Evolutionary conservation across 768 basidiomycete genomes (phyloP).

Genomic region (Tricholoma furcatifolium): DNA sequence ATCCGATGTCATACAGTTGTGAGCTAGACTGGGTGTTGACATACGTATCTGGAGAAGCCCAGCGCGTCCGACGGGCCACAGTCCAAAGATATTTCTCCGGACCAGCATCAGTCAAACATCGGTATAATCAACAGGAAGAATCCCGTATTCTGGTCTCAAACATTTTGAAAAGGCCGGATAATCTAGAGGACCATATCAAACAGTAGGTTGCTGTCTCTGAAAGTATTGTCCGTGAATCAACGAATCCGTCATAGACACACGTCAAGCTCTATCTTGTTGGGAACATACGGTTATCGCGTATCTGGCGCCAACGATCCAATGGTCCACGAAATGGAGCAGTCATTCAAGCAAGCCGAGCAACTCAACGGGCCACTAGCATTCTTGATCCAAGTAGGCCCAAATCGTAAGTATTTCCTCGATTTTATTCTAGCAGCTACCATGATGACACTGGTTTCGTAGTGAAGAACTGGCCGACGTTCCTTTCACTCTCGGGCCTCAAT

Average conservation of each 20-base stretch:
- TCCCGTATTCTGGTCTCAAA: constrained; percentile 5
- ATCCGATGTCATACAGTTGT: neutral
- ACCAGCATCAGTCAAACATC: constrained; percentile 9
- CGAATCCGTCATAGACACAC: neutral
- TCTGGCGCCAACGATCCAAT: constrained; percentile 8
- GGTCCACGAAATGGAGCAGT: constrained; percentile 11
- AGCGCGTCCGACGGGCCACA: constrained; percentile 5
- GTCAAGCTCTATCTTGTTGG: constrained; percentile 9
- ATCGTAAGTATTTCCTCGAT: constrained; percentile 1
- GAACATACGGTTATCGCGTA: constrained; percentile 10
- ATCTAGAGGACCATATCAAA: constrained; percentile 5
- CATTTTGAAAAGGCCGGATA: neutral
- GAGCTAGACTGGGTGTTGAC: constrained; percentile 12
- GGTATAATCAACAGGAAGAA: constrained; percentile 11
- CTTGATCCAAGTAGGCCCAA: constrained; percentile 4
- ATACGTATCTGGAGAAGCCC: constrained; percentile 8
- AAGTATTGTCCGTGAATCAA: neutral
- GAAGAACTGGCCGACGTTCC: constrained; percentile 8
- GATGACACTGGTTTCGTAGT: neutral
- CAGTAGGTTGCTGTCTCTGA: neutral
- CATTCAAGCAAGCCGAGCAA: constrained; percentile 5
- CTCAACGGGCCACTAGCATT: constrained; percentile 8
- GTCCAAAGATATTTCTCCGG: constrained; percentile 9
- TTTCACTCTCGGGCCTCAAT: constrained; percentile 4
- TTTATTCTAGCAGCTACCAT: neutral